Base-by-base conservation (phyloP, 2,329 filamentous ascomycete genomes). In the Madurella fahalii region DNA sequence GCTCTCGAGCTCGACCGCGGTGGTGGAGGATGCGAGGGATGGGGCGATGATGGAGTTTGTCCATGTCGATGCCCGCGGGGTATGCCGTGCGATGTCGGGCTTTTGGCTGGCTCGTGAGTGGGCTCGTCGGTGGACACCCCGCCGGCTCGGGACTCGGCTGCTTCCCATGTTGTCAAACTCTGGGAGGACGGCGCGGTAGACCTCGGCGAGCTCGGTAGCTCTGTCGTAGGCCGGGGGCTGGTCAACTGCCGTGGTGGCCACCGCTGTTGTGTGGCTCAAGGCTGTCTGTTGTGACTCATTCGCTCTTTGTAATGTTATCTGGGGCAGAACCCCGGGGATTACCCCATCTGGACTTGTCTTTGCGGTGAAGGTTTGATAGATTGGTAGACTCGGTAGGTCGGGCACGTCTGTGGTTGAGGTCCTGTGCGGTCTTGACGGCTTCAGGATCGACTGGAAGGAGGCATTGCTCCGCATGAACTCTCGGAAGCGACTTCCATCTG, bases 131-230 rank as follows among this genome's bases (percentile, higher is more conserved):
- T 15, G 4, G 9, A 18, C 4, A 5, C 11, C 5, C 18, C 9
- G 17, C 9, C 42, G 15, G 5, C 2, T 44, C 25, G 9, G 18
- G 42, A 18, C 15, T 53, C 40, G 8, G 20, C 34, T 31, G 42
- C 40, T 32, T 54, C 53, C 11, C 30, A 60, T 47, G 34, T 34
- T 5, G 9, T 52, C 43, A 20, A 50, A 43, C 20, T 60, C 48
- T 1, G 58, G 58, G 15, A 61, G 57, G 18, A 61, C 46, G 4
- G 56, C 39, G 5, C 47, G 53, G 40, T 61, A 61, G 1, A 51
- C 47, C n/a, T 61, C 56, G 4, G 53, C 56, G 4, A 61, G 52
- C 7, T 45, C 43, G 5, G 52, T 50, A 4, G 58, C 57, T 32
- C 58, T 30, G 54, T 61, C 58, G 34, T 61, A 48, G 5, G 34